Base-by-base conservation (phyloP, 306 rosid genomes). In the Begonia peltatifolia region DNA sequence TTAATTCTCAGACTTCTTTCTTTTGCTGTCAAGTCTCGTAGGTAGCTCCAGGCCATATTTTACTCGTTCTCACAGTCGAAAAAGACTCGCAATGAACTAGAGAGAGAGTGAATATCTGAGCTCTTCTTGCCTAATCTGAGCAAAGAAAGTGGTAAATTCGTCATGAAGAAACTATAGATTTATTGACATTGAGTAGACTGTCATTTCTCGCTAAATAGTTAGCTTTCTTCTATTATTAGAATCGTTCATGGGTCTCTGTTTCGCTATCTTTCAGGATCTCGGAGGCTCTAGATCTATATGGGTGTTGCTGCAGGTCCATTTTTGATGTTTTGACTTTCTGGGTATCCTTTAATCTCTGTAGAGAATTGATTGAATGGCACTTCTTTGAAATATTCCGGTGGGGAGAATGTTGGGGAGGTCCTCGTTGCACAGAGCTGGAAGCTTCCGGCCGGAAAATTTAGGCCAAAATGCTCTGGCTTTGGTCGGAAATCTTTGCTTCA, bases 401-500 rank as follows among this genome's bases (percentile, higher is more conserved):
- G 42, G 50, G 41, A 64, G 59, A 54, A 76, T 76, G 82, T 46
- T 71, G 83, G 84, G 94, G 69, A 58, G 77, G 54, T 56, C 79
- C 58, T 68, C 79, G 22, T 65, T 81, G 47, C 65, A 87, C 52
- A 73, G 99, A 64, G 36, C 73, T 6, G 82, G 84, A 51, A 55
- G 60, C 67, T 92, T 92, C 74, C 59, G 94, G 74, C 88, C 94
- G 0, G 94, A 86, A 73, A 83, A 83, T 77, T 63, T 83, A 41
- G 96, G 99, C 8, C 94, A 77, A 56, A 77, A 77, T 65, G 90
- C 84, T 1, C 73, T 92, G 68, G 88, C 94, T 58, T 35, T 83
- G 84, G 78, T 92, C 69, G 83, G 96, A 41, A 92, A 87, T 60
- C 89, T 92, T 36, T 77, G 99, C 66, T 92, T 92, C 67, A 75